Percentiles rank a stretch among this genome's conserved stretches.
Conservation (phyloP, 2,329 filamentous ascomycete species). For the Coniochaeta sp. region DNA sequence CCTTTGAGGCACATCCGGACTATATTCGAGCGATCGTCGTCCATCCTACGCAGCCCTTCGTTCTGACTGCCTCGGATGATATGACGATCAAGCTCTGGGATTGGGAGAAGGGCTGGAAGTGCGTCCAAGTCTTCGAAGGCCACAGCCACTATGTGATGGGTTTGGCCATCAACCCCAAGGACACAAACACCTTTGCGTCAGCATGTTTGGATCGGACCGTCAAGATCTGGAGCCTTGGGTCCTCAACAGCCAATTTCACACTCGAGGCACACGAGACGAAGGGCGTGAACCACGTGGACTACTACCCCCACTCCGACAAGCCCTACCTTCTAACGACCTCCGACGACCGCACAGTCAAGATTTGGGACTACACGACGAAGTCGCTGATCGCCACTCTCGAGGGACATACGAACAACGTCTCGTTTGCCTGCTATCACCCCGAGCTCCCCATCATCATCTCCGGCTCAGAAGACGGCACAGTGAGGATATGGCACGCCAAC, state of each 20-base stretch:
- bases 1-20: slow-evolving; percentile 95
- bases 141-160: slow-evolving; percentile 91
- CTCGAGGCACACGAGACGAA: slow-evolving; percentile 95
- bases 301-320: slow-evolving; percentile 66
- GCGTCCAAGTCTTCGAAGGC: slow-evolving; percentile 92
- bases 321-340: slow-evolving; percentile 92
- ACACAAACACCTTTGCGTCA: slow-evolving; percentile 85
- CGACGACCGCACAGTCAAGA: slow-evolving; percentile 92
- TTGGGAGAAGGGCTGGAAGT: slow-evolving; percentile 98
- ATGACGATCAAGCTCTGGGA: slow-evolving; percentile 99
- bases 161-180: slow-evolving; percentile 93
- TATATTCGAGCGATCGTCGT: slow-evolving; percentile 97
- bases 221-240: slow-evolving; percentile 87
- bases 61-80: slow-evolving; percentile 93
- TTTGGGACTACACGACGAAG: slow-evolving; percentile 99
- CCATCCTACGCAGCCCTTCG: slow-evolving; percentile 91
- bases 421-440: slow-evolving; percentile 95
- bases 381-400: slow-evolving; percentile 93
- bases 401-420: slow-evolving; percentile 96
- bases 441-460: slow-evolving; percentile 96
- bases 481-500: slow-evolving; percentile 98
- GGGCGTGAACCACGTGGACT: slow-evolving; percentile 97
- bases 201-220: slow-evolving; percentile 86
- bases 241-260: slow-evolving; percentile 90
- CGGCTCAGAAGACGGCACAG: slow-evolving; percentile 91